Evolutionary conservation across 129 eudicot species (phyloP), one percentile per base, ranked within the genome.

Genomic region (Flaveria ramosissima): DNA sequence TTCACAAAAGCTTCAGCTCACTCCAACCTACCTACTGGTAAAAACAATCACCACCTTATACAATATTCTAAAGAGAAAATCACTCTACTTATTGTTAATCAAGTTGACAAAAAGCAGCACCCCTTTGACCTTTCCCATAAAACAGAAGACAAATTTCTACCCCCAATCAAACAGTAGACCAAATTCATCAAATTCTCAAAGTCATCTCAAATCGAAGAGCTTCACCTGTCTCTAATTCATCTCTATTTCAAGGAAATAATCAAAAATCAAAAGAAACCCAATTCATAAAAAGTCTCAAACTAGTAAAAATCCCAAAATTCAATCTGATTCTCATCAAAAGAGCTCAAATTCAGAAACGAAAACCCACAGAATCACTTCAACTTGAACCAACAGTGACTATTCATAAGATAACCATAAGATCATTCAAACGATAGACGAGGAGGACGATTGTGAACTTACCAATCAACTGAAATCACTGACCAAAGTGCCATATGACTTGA

Each of bases 11-110:
- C 71, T 51, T 53, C 19, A 80, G 45, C 68, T 84, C 77, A 32
- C 78, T 82, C 78, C 32, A 89, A 59, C 20, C 52, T 24, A 60
- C 85, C 86, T 79, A 82, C 53, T 68, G 1, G 48, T 63, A 61
- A 21, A 84, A 63, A 53, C 3, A 72, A 79, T 15, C 46, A 80
- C 64, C 70, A 74, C 48, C 45, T 43, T 56, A 68, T 17, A 75
- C 13, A 32, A 8, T 39, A 63, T 32, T 48, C 19, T 7, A 64
- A 15, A 30, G 1, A 46, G 41, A 23, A 69, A 70, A 21, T 70
- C 75, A 26, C 50, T 17, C 16, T 68, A 26, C 53, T 11, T 76
- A 8, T 1, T 19, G 62, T 42, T 9, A 16, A 51, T 65, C 50
- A 65, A 21, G 27, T 48, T 15, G 67, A 12, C 20, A 65, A 17